Base-by-base conservation (phyloP, 2,329 filamentous ascomycete genomes). In the Trichoderma gracile region DNA sequence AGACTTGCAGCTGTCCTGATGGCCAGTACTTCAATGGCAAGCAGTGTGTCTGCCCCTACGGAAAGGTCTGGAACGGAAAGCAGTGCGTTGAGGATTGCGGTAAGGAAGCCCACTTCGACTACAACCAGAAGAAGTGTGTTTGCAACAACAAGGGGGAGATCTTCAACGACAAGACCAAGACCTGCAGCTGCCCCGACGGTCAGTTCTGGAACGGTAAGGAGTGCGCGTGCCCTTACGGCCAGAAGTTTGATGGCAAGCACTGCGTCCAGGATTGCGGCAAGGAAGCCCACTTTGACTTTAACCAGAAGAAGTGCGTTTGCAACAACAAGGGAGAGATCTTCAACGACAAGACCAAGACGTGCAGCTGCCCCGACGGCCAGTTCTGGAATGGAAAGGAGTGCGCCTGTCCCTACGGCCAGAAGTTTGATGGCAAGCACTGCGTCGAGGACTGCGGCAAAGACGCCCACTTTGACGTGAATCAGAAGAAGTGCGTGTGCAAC, bases 111-210 rank as follows among this genome's bases (percentile, higher is more conserved):
- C 46, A 53, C 27, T 65, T 15, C 14, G 53, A 65, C 4, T 17
- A 43, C 2, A 25, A 23, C 5, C 49, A 63, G 8, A 63, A 56
- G n/a, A 49, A 43, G 10, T 66, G 65, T 9, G 42, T 59, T 8
- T 66, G 65, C 56, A 61, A 65, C 5, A 62, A 66, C 17, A 17
- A 66, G 1, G 65, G 63, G 8, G 43, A 66, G 15, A 14, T 50
- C 6, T 66, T 65, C 8, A n/a, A 66, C 15, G 33, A 38, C 2
- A 30, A 49, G 30, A 46, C 21, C 45, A 63, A 66, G 59, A 33
- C 50, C 10, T 67, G 65, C 58, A 49, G 30, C 10, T 67, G 64
- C 27, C 63, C 63, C 8, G 45, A 43, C 8, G 63, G 56, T 5
- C 57, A 65, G 9, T 30, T 38, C 17, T 65, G 40, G 43, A 42